A percentile compares a stretch with the other conserved stretches of the same genome.
These are phyloP conservation scores for Cupressus sempervirens DNA, from an alignment of 75 land plant genomes.

Conservation along the genomic window DNA sequence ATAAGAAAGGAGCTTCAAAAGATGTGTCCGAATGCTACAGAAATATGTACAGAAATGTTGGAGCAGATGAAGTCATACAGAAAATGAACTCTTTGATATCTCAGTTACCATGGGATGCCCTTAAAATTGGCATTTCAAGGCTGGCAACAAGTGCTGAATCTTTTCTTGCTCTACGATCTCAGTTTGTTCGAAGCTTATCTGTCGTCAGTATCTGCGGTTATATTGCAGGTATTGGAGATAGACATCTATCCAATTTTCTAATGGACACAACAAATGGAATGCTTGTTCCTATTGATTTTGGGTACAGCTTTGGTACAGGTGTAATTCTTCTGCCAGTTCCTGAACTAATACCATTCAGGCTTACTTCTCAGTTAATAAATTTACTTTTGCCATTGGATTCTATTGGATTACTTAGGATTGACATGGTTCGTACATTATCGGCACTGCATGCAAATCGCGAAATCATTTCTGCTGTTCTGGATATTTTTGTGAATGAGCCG, in stretches of 20 bases:
- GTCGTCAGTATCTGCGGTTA: slow-evolving; percentile 55
- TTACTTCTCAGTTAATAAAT: slow-evolving; percentile 43
- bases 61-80: slow-evolving; percentile 22
- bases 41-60: slow-evolving; percentile 37
- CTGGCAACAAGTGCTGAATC: slow-evolving; percentile 55
- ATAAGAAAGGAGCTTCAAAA: slow-evolving; percentile 31
- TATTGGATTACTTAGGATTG: slow-evolving; percentile 35
- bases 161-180: slow-evolving; percentile 41
- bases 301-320: slow-evolving; percentile 56
- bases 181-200: slow-evolving; percentile 40
- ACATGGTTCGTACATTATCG: slow-evolving; percentile 40
- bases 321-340: slow-evolving; percentile 53
- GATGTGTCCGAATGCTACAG: slow-evolving; percentile 22
- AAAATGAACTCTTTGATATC: slow-evolving; percentile 22
- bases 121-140: slow-evolving; percentile 33
- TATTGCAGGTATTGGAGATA: slow-evolving; percentile 51
- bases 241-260: slow-evolving; percentile 43
- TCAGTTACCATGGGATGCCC: slow-evolving; percentile 44
- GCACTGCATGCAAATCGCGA: slow-evolving; percentile 39
- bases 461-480: slow-evolving; percentile 43
- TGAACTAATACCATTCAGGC: slow-evolving; percentile 48
- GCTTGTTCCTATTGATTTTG: slow-evolving; percentile 52
- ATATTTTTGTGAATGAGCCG: slow-evolving; percentile 55
- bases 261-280: slow-evolving; percentile 38
- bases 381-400: slow-evolving; percentile 44